A percentile compares a stretch with the other conserved stretches of the same genome.
Conservation (phyloP, 108 stramenopile species). For the Fragilaria radians region DNA sequence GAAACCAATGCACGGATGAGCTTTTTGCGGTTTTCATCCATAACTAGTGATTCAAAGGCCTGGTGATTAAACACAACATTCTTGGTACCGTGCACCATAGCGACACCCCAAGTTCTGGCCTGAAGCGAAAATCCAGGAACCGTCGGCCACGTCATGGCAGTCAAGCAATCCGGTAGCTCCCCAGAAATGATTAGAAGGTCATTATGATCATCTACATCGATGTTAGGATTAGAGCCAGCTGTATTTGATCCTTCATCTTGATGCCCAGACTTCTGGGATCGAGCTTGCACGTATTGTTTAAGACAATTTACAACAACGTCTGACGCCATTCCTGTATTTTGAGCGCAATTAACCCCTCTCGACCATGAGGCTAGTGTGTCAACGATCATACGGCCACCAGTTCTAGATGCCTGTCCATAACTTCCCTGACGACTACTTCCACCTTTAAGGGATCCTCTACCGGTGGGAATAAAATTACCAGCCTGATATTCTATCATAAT, state of each 20-base stretch:
- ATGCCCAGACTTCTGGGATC: background rate
- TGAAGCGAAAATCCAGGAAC: slow-evolving; percentile 61
- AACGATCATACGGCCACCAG: slow-evolving; percentile 53
- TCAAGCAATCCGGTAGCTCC: slow-evolving; percentile 41
- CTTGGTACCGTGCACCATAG: slow-evolving; percentile 50
- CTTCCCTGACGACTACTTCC: slow-evolving; percentile 28
- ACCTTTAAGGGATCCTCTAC: slow-evolving; percentile 48
- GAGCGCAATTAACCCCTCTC: background rate
- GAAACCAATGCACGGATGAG: slow-evolving; percentile 62
- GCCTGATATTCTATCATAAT: slow-evolving; percentile 1
- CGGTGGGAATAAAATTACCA: slow-evolving; percentile 10
- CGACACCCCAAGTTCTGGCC: slow-evolving; percentile 58
- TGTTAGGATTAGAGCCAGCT: background rate
- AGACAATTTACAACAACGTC: background rate
- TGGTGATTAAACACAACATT: slow-evolving; percentile 40
- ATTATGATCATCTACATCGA: slow-evolving; percentile 5
- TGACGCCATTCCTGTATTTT: background rate
- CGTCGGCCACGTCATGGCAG: slow-evolving; percentile 48
- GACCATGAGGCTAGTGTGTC: slow-evolving; percentile 37
- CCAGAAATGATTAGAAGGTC: slow-evolving; percentile 42
- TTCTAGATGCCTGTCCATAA: slow-evolving; percentile 22
- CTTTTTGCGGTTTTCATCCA: slow-evolving; percentile 41
- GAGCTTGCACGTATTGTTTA: background rate
- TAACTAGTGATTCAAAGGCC: slow-evolving; percentile 50
- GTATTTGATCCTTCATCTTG: background rate